These are phyloP conservation scores for Bullera alba DNA, from an alignment of 768 basidiomycete genomes.

Conservation along the genomic window DNA sequence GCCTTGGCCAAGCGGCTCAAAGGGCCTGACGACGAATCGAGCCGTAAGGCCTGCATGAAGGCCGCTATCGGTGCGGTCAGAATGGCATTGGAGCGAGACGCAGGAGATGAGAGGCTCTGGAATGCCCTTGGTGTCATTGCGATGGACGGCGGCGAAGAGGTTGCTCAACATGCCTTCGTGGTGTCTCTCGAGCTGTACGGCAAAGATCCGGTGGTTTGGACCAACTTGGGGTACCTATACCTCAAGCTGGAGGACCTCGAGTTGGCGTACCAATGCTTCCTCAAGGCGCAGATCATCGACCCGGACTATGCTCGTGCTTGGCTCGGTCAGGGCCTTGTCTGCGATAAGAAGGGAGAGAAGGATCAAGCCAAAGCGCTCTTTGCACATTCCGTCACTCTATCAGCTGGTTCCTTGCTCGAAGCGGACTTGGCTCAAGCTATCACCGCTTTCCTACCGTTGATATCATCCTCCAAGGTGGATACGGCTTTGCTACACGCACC, in stretches of 20 bases:
- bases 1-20: conserved; percentile 18
- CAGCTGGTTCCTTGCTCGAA: conserved; percentile 54
- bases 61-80: conserved; percentile 50
- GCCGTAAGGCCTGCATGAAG: conserved; percentile 23
- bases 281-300: conserved; percentile 81
- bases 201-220: conserved; percentile 77
- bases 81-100: conserved; percentile 66
- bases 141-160: conserved; percentile 60
- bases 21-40: conserved; percentile 8
- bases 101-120: conserved; percentile 71
- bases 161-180: conserved; percentile 86
- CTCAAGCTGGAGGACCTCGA: conserved; percentile 69
- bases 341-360: conserved; percentile 47
- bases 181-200: conserved; percentile 76
- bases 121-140: conserved; percentile 67
- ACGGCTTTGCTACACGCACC: conserved; percentile 60
- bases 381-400: conserved; percentile 44
- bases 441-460: conserved; percentile 52
- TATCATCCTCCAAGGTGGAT: conserved; percentile 9
- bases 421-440: conserved; percentile 72
- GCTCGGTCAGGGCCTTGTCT: conserved; percentile 64
- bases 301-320: conserved; percentile 82
- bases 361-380: conserved; percentile 58
- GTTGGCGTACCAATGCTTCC: conserved; percentile 76
- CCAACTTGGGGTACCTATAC: conserved; percentile 80